Evolutionary conservation across 2,329 filamentous ascomycete species (phyloP), one percentile per base, ranked within the genome.

Genomic region (Botrytis sinoallii): DNA sequence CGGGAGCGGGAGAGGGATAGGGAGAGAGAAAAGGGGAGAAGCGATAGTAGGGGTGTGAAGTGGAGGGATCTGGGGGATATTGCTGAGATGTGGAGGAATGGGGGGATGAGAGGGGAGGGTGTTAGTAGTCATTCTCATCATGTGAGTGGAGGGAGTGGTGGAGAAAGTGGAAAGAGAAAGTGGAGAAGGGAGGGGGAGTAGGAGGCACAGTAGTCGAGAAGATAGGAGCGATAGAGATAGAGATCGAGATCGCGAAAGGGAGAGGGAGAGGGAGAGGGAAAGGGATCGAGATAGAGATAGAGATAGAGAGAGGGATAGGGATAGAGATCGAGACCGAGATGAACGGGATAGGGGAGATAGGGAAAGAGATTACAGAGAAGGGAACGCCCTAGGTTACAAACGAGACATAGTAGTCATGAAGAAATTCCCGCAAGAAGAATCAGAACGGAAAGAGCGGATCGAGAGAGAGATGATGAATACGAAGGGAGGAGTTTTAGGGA

Each of bases 11-110:
- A 55, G 59, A 71, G 71, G 10, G 76, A 77, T 67, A 79, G 83
- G 18, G 84, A 85, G 40, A 79, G 82, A 14, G 83, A 70, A 32
- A 72, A 72, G 69, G 73, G 60, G 14, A 75, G 65, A 40, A 71
- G 71, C 67, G 38, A 52, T 46, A 59, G 18, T 63, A 44, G 76
- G 71, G 52, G 63, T 22, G 38, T 69, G 10, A 65, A 69, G 32
- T 73, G 32, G 59, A 76, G 63, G 32, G 67, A 61, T 38, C 61
- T 60, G 70, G 73, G 52, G 71, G 32, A 76, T 42, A 65, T 72
- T 71, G 42, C 68, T 25, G 65, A 70, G 32, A 65, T 70, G 67
- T 65, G 74, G 32, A 63, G 76, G 48, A 78, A 75, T 59, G 68
- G 63, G 25, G 77, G 76, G 6, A 71, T 69, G n/a, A 66, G 61